A percentile compares a stretch with the other conserved stretches of the same genome.
These are phyloP conservation scores for Pisolithus thermaeus DNA, from an alignment of 1,284 basidiomycete species.

Conservation along the genomic window DNA sequence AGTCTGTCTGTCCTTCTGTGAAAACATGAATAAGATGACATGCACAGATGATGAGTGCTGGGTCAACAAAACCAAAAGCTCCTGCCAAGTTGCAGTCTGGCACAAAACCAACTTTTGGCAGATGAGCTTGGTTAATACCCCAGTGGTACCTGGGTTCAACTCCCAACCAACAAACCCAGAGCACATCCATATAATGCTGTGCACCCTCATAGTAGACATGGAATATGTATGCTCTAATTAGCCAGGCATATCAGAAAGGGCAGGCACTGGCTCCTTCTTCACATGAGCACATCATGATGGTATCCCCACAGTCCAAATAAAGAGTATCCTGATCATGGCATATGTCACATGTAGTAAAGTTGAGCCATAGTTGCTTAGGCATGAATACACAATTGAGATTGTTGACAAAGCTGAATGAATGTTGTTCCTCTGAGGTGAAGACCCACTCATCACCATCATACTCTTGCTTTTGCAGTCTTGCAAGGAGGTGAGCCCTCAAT, in stretches of 20 bases:
- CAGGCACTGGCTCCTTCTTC: slow-evolving; percentile 5
- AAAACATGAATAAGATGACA: slow-evolving; percentile 35
- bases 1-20: slow-evolving; percentile 1
- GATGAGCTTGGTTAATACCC: slow-evolving; percentile 6
- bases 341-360: slow-evolving; percentile 13
- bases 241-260: slow-evolving; percentile 15
- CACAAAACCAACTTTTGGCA: slow-evolving; percentile 33
- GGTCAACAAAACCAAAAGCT: slow-evolving; percentile 40
- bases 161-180: not conserved
- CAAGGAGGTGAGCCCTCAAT: slow-evolving; percentile 15
- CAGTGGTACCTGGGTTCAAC: not conserved
- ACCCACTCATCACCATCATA: slow-evolving; percentile 12
- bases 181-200: slow-evolving; percentile 1
- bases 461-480: not conserved
- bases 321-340: slow-evolving; percentile 14
- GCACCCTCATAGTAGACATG: not conserved
- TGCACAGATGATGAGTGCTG: slow-evolving; percentile 28
- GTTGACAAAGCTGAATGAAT: not conserved
- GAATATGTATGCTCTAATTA: slow-evolving; percentile 6
- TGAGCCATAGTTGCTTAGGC: slow-evolving; percentile 5
- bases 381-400: slow-evolving; percentile 9
- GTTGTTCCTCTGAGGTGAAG: not conserved
- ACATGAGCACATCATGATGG: slow-evolving; percentile 7
- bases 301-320: not conserved
- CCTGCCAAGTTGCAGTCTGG: slow-evolving; percentile 12